Percentiles rank a stretch among this genome's conserved stretches.
Evolutionary conservation across 2,329 filamentous ascomycete genomes (phyloP).

Genomic region (Ilyonectria mors-panacis): DNA sequence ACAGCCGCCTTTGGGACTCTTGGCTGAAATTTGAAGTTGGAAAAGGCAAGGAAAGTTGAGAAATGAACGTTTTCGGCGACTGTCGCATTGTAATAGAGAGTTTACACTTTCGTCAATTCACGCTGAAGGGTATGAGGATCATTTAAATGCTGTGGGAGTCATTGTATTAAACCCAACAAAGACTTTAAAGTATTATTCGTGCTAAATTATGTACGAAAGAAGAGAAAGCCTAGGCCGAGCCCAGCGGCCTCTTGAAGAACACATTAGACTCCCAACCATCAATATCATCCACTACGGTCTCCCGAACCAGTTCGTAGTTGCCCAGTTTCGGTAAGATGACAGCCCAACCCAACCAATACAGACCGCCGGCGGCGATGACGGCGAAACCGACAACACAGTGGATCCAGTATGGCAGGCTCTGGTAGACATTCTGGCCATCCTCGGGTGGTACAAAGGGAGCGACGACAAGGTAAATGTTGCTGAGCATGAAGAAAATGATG

Average conservation of each 20-base stretch:
- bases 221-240: neutral
- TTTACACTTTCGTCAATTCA: too few species aligned
- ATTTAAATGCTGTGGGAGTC: neutral
- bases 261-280: slow-evolving; percentile 75
- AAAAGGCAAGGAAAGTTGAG: too few species aligned
- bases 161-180: neutral
- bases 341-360: slow-evolving; percentile 72
- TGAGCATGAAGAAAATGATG: slow-evolving; percentile 71
- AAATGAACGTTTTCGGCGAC: too few species aligned
- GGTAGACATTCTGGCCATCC: slow-evolving; percentile 67
- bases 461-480: slow-evolving; percentile 73
- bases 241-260: slow-evolving; percentile 62
- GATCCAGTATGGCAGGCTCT: slow-evolving; percentile 69
- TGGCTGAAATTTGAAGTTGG: too few species aligned
- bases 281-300: slow-evolving; percentile 67
- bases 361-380: slow-evolving; percentile 65
- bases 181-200: neutral
- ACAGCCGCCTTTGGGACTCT: too few species aligned
- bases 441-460: slow-evolving; percentile 71
- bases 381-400: slow-evolving; percentile 71
- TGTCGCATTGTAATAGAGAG: too few species aligned
- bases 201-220: neutral
- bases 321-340: slow-evolving; percentile 66
- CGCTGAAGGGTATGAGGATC: neutral
- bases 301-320: slow-evolving; percentile 69